Base-by-base conservation (phyloP, 2,329 filamentous ascomycete genomes). In the Aspergillus sergii region DNA sequence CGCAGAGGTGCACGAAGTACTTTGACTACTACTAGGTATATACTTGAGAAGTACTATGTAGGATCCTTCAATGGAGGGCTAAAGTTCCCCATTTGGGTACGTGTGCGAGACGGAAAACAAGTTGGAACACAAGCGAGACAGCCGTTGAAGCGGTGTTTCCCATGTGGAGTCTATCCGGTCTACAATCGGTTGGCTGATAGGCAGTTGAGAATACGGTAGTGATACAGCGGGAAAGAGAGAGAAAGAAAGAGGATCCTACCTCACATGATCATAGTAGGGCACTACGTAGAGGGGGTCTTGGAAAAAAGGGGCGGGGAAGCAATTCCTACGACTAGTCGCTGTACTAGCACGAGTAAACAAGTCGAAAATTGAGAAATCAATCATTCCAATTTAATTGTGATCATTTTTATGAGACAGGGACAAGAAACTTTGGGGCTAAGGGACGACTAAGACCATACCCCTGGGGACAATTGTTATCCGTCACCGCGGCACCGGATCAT, bases 401-500 rank as follows among this genome's bases (percentile, higher is more conserved):
- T 21, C 19, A 14, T 32, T 32, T 53, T 53, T 32, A 32, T 59
- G 50, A 60, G 32, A 36, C 59, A 23, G 32, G 19, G 26, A 62
- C 56, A 50, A 59, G 51, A 61, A 41, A 56, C 59, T 60, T 55
- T 39, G n/a, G 21, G 16, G 28, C 51, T 39, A 39, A 39, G 26
- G 14, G 32, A 32, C 32, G 10, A 32, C 19, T 23, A 23, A 61
- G 54, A 57, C 21, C 51, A 36, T 48, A 62, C 60, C 65, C 59
- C 64, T 62, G 58, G 59, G 30, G 53, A 54, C 59, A 36, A 58
- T 59, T 69, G 61, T 64, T 70, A 76, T 72, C 73, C 75, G 72
- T 75, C 75, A 70, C 70, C 74, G 75, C 74, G 75, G 75, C 72
- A 76, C 70, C 70, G 70, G 74, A 72, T 72, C 68, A 62, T 68